These are phyloP conservation scores for Boletellus sp. DNA, from an alignment of 768 basidiomycete genomes.

Conservation along the genomic window DNA sequence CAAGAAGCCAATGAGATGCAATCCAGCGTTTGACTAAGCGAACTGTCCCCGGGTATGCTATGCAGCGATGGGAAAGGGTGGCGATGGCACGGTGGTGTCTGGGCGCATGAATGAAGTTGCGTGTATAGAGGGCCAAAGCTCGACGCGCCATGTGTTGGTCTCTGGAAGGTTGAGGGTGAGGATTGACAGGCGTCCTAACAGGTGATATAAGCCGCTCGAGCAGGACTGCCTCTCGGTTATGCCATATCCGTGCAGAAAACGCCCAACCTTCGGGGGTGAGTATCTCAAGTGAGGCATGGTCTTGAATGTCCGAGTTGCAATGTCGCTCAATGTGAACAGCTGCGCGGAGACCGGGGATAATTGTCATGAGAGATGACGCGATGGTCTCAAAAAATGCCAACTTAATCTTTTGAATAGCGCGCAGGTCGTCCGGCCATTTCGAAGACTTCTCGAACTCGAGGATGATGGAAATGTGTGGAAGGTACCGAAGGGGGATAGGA, in stretches of 20 bases:
- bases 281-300: conserved; percentile 72
- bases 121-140: conserved; percentile 56
- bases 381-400: conserved; percentile 86
- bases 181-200: conserved; percentile 30
- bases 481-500: conserved; percentile 58
- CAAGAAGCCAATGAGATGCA: conserved; percentile 82
- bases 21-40: conserved; percentile 93
- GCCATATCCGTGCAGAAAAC: conserved; percentile 79
- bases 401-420: conserved; percentile 91
- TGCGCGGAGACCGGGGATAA: conserved; percentile 49
- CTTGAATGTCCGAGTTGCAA: conserved; percentile 53
- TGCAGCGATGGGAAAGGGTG: conserved; percentile 71
- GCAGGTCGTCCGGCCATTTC: conserved; percentile 92
- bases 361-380: conserved; percentile 57
- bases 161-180: conserved; percentile 16
- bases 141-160: conserved; percentile 54
- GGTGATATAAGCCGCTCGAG: conserved; percentile 62
- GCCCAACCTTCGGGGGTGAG: conserved; percentile 82
- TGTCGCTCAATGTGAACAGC: conserved; percentile 56
- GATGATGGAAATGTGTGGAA: conserved; percentile 68
- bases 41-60: conserved; percentile 80
- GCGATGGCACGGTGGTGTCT: conserved; percentile 82
- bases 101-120: conserved; percentile 77
- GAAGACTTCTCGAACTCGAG: conserved; percentile 91
- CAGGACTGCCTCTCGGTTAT: conserved; percentile 79